phyloP scores from a whole-genome alignment of 768 basidiomycete species.

The Xerocomus potaroensis region DNA sequence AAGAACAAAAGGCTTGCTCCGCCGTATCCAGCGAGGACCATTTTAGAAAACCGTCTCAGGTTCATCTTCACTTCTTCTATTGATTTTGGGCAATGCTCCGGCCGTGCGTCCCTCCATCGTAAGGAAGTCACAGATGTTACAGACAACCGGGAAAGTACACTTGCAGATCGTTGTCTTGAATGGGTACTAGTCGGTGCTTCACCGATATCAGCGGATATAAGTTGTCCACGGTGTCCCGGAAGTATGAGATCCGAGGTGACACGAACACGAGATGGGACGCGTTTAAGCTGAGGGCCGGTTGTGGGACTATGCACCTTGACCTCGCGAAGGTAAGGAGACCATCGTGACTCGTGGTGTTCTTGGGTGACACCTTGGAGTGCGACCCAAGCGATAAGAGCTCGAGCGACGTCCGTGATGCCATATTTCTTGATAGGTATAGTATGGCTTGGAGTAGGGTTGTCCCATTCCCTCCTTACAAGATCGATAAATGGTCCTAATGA shows the following conservation, averaged over 20 bases:
- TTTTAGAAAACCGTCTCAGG: slow-evolving; percentile 74
- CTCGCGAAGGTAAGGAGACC: slow-evolving; percentile 64
- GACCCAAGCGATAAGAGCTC: slow-evolving; percentile 75
- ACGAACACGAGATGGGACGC: slow-evolving; percentile 52
- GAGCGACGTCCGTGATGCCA: slow-evolving; percentile 60
- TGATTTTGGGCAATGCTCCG: slow-evolving; percentile 27
- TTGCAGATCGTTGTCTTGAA: slow-evolving; percentile 30
- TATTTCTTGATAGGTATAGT: slow-evolving; percentile 56
- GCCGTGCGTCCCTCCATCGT: slow-evolving; percentile 21
- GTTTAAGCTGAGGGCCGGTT: slow-evolving; percentile 30
- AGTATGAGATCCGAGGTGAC: slow-evolving; percentile 72
- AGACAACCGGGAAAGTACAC: slow-evolving; percentile 23
- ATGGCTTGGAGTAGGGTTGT: slow-evolving; percentile 46
- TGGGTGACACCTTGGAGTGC: slow-evolving; percentile 78
- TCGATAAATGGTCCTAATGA: slow-evolving; percentile 75
- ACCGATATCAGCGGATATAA: slow-evolving; percentile 81
- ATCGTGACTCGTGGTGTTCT: slow-evolving; percentile 71
- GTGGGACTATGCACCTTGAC: slow-evolving; percentile 54
- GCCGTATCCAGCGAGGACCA: slow-evolving; percentile 82
- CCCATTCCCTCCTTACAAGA: slow-evolving; percentile 78
- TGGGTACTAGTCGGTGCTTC: slow-evolving; percentile 39
- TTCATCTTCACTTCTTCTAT: slow-evolving; percentile 59
- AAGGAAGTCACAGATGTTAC: slow-evolving; percentile 26
- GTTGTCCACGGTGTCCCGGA: slow-evolving; percentile 62
- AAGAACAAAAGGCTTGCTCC: slow-evolving; percentile 81